These are phyloP conservation scores for Ustilago trichophora DNA, from an alignment of 1,284 basidiomycete genomes.

Conservation along the genomic window DNA sequence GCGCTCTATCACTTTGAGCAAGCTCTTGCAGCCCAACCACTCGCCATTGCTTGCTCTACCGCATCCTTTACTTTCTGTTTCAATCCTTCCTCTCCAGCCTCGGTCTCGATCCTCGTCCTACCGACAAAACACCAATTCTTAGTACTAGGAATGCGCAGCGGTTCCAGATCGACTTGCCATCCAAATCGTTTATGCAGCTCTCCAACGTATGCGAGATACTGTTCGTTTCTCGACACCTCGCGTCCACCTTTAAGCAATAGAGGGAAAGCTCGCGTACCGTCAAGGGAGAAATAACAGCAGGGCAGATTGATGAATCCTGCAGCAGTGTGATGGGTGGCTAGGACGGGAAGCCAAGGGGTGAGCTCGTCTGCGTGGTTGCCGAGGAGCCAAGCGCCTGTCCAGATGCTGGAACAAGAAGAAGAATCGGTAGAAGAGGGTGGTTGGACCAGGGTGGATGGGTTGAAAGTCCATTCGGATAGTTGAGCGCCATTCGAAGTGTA, in stretches of 20 bases:
- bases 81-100: not conserved
- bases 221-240: constrained; percentile 64
- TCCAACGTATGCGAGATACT: constrained; percentile 66
- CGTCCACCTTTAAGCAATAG: constrained; percentile 2
- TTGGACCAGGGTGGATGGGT: constrained; percentile 6
- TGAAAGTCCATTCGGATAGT: constrained; percentile 41
- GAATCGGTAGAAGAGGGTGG: not conserved
- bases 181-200: constrained; percentile 72
- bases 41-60: constrained; percentile 3
- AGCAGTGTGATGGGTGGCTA: constrained; percentile 74
- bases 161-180: constrained; percentile 86
- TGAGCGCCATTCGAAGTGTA: constrained; percentile 68
- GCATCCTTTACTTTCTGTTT: constrained; percentile 1
- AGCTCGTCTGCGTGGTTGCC: constrained; percentile 97
- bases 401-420: too few species aligned
- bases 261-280: constrained; percentile 39
- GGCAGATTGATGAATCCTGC: constrained; percentile 88
- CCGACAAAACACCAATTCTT: constrained; percentile 88
- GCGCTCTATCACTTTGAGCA: not conserved
- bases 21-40: constrained; percentile 6
- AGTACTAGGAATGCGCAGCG: constrained; percentile 87
- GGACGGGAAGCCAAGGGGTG: constrained; percentile 71
- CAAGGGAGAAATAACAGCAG: constrained; percentile 75
- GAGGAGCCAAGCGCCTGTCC: constrained; percentile 75
- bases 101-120: not conserved